Base-by-base conservation (phyloP, 208 protist species). In the Naegleria gruberi region DNA sequence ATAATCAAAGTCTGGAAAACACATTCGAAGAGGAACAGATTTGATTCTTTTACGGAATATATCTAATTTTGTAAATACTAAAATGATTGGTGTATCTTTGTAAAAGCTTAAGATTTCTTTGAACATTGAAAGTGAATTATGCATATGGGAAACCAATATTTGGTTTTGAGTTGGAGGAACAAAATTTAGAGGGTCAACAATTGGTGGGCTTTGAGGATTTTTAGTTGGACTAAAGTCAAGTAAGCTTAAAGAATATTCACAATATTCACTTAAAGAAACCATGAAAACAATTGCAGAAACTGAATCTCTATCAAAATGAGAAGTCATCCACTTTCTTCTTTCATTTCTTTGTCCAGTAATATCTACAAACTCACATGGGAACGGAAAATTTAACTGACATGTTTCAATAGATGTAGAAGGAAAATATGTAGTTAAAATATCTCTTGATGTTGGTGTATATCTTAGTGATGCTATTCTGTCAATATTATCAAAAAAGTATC, bases 61-160 rank as follows among this genome's bases (percentile, higher is more conserved):
- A 92, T 97, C 96, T 34, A 82, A 93, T 91, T 97, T 97, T 90
- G 97, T 97, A 23, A 96, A 90, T 87, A 97, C 96, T 34, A 97
- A 91, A 73, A 97, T 95, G 90, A 96, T 93, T n/a, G 94, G 92
- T 4, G 94, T 96, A 7, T 92, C 87, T 26, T 89, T 65, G 30
- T 65, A 65, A 65, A 30, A 65, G 0, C 2, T 65, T 65, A 65
- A 4, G 30, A 65, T 65, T 19, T 65, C 51, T 65, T 65, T 65
- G 30, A 65, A 65, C 19, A 65, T 10, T 30, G 51, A 65, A 19
- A 65, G 51, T 30, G 51, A 65, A 65, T 65, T 65, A 30, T 65
- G 51, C 51, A 65, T 65, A 23, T 65, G 15, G 51, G 51, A 65
- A 65, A 23, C 15, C 15, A 65, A 23, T 3, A 65, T 65, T 3